A percentile compares a stretch with the other conserved stretches of the same genome.
Conservation (phyloP, 805 yeast species). For the Deakozyma indianensis region DNA sequence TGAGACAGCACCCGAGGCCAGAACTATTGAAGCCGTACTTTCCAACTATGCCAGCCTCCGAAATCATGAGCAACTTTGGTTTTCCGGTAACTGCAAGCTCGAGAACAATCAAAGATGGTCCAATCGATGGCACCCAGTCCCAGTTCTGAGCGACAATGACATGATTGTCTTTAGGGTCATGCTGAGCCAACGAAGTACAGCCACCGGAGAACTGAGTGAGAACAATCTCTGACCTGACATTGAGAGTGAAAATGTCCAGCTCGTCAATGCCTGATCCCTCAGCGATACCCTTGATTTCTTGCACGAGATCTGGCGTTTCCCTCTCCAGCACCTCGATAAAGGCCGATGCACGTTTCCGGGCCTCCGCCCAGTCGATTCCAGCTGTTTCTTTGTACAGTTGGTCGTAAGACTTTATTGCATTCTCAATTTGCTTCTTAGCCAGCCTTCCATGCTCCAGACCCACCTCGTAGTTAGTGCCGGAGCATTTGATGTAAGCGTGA, state of each 20-base stretch:
- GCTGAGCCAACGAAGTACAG: conserved; percentile 17
- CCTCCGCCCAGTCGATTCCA: neutral
- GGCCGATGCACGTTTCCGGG: neutral
- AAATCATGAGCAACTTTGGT: conserved; percentile 10
- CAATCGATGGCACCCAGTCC: conserved; percentile 19
- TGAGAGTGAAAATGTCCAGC: conserved; percentile 18
- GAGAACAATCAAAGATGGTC: conserved; percentile 3
- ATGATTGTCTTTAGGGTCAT: conserved; percentile 10
- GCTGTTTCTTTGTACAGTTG: neutral
- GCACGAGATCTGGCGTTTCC: conserved; percentile 14
- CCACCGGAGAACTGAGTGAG: conserved; percentile 17
- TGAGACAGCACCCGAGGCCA: conserved; percentile 11
- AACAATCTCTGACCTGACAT: conserved; percentile 19
- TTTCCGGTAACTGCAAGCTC: conserved; percentile 10
- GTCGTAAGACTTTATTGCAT: neutral
- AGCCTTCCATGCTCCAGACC: neutral
- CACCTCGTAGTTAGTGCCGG: neutral
- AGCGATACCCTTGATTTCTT: conserved; percentile 19
- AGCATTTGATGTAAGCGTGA: neutral
- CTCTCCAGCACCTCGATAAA: conserved; percentile 13
- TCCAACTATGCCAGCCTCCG: conserved; percentile 14
- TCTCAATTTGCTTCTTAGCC: neutral
- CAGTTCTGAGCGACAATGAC: conserved; percentile 19
- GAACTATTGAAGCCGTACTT: conserved; percentile 12
- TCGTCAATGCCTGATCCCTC: conserved; percentile 15